Base-by-base conservation (phyloP, 1,284 basidiomycete species). In the Naganishia sp. region DNA sequence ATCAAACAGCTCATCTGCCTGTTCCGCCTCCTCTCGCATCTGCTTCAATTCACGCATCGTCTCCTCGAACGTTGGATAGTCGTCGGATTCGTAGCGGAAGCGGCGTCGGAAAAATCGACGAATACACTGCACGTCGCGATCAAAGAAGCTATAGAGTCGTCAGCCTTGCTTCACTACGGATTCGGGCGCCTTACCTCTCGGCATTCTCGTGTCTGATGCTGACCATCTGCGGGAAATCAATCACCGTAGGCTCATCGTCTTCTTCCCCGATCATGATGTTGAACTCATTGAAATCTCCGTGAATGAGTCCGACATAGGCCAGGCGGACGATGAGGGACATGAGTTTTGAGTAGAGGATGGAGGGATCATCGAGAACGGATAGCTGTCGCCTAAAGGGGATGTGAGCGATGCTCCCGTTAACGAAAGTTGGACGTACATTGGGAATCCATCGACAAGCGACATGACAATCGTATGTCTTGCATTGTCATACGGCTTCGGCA, bases 151-250 rank as follows among this genome's bases (percentile, higher is more conserved):
- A 36, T 69, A 48, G n/a, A 64, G 60, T 43, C 16, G 50, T 11
- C 16, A 43, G 45, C 23, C 31, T n/a, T 54, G 28, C 18, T 28
- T 13, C 45, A 11, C 1, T 18, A 0, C 23, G 15, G 13, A 25
- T 36, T 16, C 6, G 44, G 13, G 23, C 21, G 42, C 15, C 88
- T 79, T 73, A 94, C 92, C 89, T 96, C 82, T 98, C 95, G 11
- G 95, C 96, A 78, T 99, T 97, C 74, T 88, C 86, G 75, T 99
- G 95, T 56, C 94, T 90, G 44, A 92, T 95, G 83, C 90, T 94
- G 78, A 99, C 92, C 95, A 99, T 98, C 82, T 99, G 95, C 2
- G 95, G 95, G 77, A 99, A 99, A 81, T 99, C 96, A 72, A 99
- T 99, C 43, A 99, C 87, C 63, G 98, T 82, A 6, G 95, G 91